Evolutionary conservation across 148 eudicot genomes (phyloP), one percentile per base, ranked within the genome.

Genomic region (Silene conica): DNA sequence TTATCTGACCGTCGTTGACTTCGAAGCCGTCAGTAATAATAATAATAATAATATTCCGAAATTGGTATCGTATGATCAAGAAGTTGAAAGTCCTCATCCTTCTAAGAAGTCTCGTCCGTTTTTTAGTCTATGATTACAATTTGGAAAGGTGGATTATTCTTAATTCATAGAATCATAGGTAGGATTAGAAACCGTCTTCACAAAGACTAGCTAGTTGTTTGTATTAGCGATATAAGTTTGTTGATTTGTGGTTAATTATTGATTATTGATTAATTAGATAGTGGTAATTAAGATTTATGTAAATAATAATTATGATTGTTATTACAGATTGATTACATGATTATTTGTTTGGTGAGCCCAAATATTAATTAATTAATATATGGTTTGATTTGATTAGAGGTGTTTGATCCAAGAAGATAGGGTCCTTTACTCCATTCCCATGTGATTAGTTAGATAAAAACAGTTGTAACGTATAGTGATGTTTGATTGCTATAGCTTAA

Each of bases 41-140:
- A 79, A 76, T 77, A 69, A 81, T 77, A 75, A 78, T 74, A 79
- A 76, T 77, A 2, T 45, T 45, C 45, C 28, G n/a, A 74, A 69
- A 8, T 2, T 61, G n/a, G 22, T 64, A 14, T 10, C 56, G 28
- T 79, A 77, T 23, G 95, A 90, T 8, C 86, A 88, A 54, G 96
- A 90, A 69, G 90, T 80, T 57, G 89, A 88, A 73, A 90, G 96
- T 55, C 90, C 89, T 7, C 72, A 80, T 11, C 87, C 96, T 14
- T 63, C 56, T 3, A 89, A 86, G 85, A 81, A 83, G 73, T 83
- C 82, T 70, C 84, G 86, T 41, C 76, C 86, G 55, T 50, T 50
- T 12, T 79, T 76, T 6, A 64, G 66, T 8, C 68, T 38, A 57
- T 50, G 70, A 28, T 34, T 31, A 31, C 34, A 31, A 31, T 31